Conservation (phyloP, 2,329 filamentous ascomycete species). For the Emmonsiellopsis sp. region DNA sequence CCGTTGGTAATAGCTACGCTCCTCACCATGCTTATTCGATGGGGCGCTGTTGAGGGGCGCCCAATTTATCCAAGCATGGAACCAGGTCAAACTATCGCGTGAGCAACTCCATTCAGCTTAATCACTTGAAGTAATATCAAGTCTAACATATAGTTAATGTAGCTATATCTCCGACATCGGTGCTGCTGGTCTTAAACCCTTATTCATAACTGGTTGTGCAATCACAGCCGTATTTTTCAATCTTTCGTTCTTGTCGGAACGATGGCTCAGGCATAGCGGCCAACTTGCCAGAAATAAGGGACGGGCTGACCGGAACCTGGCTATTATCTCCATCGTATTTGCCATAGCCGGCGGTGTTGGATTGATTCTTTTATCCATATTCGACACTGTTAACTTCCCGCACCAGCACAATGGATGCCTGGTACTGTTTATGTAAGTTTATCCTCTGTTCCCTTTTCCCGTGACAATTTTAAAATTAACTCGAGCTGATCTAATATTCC, state of each 20-base stretch:
- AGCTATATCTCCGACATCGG: constrained; percentile 47
- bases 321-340: constrained; percentile 41
- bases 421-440: constrained; percentile 59
- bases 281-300: constrained; percentile 64
- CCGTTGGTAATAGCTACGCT: constrained; percentile 40
- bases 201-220: constrained; percentile 52
- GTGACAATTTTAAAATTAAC: too few relatives aligned
- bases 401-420: constrained; percentile 67
- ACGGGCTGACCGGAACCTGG: constrained; percentile 28
- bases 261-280: constrained; percentile 74
- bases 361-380: constrained; percentile 73
- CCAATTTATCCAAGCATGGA: constrained; percentile 46
- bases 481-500: background rate
- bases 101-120: constrained; percentile 17
- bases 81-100: constrained; percentile 44
- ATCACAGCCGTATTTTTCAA: constrained; percentile 72
- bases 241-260: constrained; percentile 68
- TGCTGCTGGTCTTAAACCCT: constrained; percentile 47
- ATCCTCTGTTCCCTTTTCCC: background rate
- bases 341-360: constrained; percentile 69
- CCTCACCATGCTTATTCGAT: constrained; percentile 49
- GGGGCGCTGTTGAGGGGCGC: constrained; percentile 40
- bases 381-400: constrained; percentile 65
- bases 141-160: constrained; percentile 3
- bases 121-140: background rate